Evolutionary conservation across 495 filamentous ascomycete genomes (phyloP), one percentile per base, ranked within the genome.

Genomic region (Annulohypoxylon maeteangense): DNA sequence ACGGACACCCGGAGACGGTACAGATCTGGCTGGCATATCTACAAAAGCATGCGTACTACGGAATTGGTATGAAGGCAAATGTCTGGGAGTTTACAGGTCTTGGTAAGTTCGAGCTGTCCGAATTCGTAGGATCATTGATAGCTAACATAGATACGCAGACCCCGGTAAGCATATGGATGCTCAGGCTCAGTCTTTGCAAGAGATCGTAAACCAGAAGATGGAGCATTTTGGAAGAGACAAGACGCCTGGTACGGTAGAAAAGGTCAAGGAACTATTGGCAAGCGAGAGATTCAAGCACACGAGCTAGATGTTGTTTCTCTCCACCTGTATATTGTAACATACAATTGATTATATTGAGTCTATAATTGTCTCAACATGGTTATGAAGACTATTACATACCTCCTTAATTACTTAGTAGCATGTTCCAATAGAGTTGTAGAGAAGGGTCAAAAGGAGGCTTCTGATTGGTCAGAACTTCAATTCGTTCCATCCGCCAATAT

Each of bases 61-160:
- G 96, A 7, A 90, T 98, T 25, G 95, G 95, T 75, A 97, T 99
- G 94, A 99, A 99, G 85, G 95, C 96, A 23, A 98, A 99, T 76
- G 86, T 98, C 50, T 99, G 91, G 90, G 91, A 95, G 75, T 91
- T 91, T 82, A 88, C 91, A 72, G 87, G 86, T 63, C 76, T 97
- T 31, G 91, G 92, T 83, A 80, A 55, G 84, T 82, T 69, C 54
- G 60, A 25, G 14, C 18, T 57, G 23, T 38, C 11, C 4, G 31
- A 44, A 31, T 1, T 45, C 32, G 8, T 18, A 3, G 25, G 20
- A 32, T 20, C 31, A 51, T 54, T 7, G 34, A 22, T 36, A 10
- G 64, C 66, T 76, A 67, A 76, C 65, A 34, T 31, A 29, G n/a
- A 74, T 40, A 3, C 31, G 42, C 67, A 95, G 92, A 86, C 67